These are phyloP conservation scores for Fagus sylvatica DNA, from an alignment of 306 rosid species.

Conservation along the genomic window DNA sequence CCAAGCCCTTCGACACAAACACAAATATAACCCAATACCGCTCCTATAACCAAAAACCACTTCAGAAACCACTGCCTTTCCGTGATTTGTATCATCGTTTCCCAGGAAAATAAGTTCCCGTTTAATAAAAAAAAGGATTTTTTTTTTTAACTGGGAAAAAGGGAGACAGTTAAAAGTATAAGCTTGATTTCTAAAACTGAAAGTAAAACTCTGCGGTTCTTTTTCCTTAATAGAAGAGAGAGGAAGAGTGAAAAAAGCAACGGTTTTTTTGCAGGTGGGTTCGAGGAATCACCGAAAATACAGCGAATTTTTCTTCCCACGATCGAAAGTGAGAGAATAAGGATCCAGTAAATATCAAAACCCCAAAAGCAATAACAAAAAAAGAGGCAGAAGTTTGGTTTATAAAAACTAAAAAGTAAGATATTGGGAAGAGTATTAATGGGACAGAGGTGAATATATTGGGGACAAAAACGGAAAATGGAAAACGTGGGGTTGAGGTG, in stretches of 20 bases:
- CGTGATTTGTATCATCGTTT: slow-evolving; percentile 27
- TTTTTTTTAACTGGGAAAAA: not conserved
- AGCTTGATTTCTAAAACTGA: too few relatives aligned
- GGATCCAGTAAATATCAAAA: not conserved
- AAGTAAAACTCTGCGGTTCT: not conserved
- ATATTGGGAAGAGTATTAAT: slow-evolving; percentile 3
- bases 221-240: slow-evolving; percentile 1
- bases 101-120: not conserved
- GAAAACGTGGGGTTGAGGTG: not conserved
- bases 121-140: not conserved
- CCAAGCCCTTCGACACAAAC: slow-evolving; percentile 70
- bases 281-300: slow-evolving; percentile 37
- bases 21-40: slow-evolving; percentile 31
- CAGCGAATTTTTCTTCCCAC: slow-evolving; percentile 35
- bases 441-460: not conserved
- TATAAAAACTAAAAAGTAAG: not conserved
- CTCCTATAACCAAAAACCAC: slow-evolving; percentile 41
- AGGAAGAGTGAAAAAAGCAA: slow-evolving; percentile 22
- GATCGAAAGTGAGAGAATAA: not conserved
- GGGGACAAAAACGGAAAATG: not conserved
- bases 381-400: too few relatives aligned
- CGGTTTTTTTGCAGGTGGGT: slow-evolving; percentile 41
- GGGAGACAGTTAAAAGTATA: not conserved
- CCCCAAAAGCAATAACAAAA: not conserved
- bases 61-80: slow-evolving; percentile 29